A percentile compares a stretch with the other conserved stretches of the same genome.
phyloP scores from a whole-genome alignment of 768 basidiomycete species.

The Lentinula sp. region DNA sequence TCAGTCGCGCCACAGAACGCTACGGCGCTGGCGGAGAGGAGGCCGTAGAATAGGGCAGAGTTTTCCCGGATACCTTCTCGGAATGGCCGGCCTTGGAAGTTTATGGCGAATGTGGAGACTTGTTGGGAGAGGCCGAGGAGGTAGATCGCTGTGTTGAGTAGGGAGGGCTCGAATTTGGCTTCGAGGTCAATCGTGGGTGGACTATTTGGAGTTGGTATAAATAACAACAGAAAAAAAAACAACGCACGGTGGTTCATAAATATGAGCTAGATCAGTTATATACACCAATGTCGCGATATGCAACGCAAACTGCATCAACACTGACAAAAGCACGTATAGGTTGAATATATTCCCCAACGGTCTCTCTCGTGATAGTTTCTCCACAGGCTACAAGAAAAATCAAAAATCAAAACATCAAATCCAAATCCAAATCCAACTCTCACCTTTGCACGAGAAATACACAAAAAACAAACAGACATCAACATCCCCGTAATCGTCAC shows the following conservation, averaged over 20 bases:
- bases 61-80: slow-evolving; percentile 98
- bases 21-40: slow-evolving; percentile 82
- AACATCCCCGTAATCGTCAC: slow-evolving; percentile 94
- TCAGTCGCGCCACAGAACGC: slow-evolving; percentile 94
- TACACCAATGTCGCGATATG: slow-evolving; percentile 90
- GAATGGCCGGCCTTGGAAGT: slow-evolving; percentile 98
- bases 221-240: too few species aligned
- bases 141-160: slow-evolving; percentile 96
- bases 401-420: background rate
- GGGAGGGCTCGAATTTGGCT: slow-evolving; percentile 91
- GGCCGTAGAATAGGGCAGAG: slow-evolving; percentile 85
- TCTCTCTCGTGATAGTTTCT: slow-evolving; percentile 89
- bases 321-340: slow-evolving; percentile 88
- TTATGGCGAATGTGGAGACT: slow-evolving; percentile 97
- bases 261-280: slow-evolving; percentile 82
- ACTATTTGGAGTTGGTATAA: slow-evolving; percentile 30
- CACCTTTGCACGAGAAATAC: slow-evolving; percentile 96
- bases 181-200: slow-evolving; percentile 84
- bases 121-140: slow-evolving; percentile 94
- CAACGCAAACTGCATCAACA: slow-evolving; percentile 88
- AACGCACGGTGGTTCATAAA: slow-evolving; percentile 69
- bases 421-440: slow-evolving; percentile 10
- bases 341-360: slow-evolving; percentile 97
- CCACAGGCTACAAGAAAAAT: slow-evolving; percentile 65
- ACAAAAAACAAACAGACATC: slow-evolving; percentile 98